These are phyloP conservation scores for Claviceps lovelessii DNA, from an alignment of 2,329 filamentous ascomycete species.

Conservation along the genomic window DNA sequence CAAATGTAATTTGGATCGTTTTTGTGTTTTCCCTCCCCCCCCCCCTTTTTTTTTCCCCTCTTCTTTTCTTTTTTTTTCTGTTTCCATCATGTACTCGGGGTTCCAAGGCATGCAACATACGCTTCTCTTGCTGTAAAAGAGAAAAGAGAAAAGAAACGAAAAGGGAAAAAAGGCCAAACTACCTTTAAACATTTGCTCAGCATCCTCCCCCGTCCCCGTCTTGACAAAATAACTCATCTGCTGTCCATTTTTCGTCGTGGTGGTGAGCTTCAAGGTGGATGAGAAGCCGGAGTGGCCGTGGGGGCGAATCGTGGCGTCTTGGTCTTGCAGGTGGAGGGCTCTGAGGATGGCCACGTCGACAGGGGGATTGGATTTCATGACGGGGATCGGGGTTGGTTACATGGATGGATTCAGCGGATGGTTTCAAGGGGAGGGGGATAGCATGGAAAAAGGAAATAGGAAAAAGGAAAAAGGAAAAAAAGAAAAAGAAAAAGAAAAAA, in stretches of 20 bases:
- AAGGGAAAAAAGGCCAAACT: background rate
- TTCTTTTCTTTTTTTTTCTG: too few species aligned
- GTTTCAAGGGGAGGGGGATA: background rate
- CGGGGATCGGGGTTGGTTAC: too few species aligned
- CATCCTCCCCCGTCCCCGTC: constrained; percentile 43
- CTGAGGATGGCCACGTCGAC: constrained; percentile 45
- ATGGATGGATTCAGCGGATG: too few species aligned
- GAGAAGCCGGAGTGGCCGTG: constrained; percentile 56
- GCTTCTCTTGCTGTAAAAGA: background rate
- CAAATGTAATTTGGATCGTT: too few species aligned
- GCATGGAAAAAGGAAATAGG: constrained; percentile 7
- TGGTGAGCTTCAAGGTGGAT: constrained; percentile 46
- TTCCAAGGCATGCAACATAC: too few species aligned
- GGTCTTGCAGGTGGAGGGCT: constrained; percentile 44
- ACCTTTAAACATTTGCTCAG: constrained; percentile 59
- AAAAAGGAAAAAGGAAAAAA: background rate
- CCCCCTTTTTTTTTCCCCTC: too few species aligned
- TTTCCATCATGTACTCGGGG: too few species aligned
- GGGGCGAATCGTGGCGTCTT: constrained; percentile 38
- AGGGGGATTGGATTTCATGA: too few species aligned
- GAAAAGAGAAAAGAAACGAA: background rate
- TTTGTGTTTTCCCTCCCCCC: too few species aligned
- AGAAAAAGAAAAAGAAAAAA: background rate
- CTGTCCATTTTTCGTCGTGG: constrained; percentile 28
- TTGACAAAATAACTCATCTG: constrained; percentile 56